phyloP scores from a whole-genome alignment of 306 rosid genomes.

The Senna siamea region DNA sequence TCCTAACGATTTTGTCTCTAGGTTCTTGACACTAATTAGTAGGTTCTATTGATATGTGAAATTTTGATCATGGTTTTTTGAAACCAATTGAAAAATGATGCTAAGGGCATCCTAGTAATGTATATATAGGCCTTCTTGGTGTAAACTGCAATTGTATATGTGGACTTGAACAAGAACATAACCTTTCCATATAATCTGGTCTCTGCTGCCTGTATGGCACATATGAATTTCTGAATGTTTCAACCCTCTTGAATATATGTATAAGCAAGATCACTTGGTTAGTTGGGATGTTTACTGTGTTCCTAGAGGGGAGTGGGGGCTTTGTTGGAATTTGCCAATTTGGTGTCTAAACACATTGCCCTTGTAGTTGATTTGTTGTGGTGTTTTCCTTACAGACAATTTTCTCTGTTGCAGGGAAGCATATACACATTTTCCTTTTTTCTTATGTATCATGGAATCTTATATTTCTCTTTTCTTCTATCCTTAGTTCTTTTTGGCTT shows the following conservation, averaged over 20 bases:
- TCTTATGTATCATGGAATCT: background rate
- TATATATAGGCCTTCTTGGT: background rate
- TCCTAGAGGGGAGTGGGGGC: background rate
- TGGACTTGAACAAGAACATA: too few species aligned
- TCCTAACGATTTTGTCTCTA: background rate
- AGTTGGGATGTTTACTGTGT: background rate
- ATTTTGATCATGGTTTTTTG: background rate
- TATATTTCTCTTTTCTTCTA: background rate
- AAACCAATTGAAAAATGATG: background rate
- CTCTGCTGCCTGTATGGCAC: too few species aligned
- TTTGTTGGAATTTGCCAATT: background rate
- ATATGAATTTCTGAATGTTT: background rate
- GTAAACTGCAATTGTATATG: background rate
- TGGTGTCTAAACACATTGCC: background rate
- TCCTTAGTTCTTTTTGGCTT: background rate
- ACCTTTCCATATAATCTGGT: too few species aligned
- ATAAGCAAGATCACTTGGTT: background rate
- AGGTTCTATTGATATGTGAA: background rate
- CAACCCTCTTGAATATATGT: background rate
- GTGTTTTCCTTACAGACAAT: background rate
- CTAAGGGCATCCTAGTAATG: background rate
- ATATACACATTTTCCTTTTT: background rate
- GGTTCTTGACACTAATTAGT: background rate
- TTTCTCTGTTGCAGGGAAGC: background rate
- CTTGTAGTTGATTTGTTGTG: background rate